These are phyloP conservation scores for Colletotrichum sp. DNA, from an alignment of 2,329 filamentous ascomycete genomes.

Conservation along the genomic window DNA sequence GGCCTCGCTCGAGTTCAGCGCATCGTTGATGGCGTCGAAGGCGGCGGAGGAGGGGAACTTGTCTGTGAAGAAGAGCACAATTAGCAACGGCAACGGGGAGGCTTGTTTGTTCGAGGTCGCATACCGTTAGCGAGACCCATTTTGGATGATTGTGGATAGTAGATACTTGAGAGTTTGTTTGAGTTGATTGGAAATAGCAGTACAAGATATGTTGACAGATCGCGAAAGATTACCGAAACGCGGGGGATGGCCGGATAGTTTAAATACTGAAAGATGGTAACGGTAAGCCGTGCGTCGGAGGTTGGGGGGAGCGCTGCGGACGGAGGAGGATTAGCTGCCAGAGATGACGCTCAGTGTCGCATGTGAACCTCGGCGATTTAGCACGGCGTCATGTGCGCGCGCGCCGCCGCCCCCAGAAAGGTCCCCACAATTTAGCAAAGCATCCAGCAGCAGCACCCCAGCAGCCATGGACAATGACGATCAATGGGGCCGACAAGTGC, in stretches of 20 bases:
- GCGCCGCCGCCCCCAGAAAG: neutral
- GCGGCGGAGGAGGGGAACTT: conserved; percentile 89
- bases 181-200: neutral
- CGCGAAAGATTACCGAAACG: neutral
- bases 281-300: conserved; percentile 12
- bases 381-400: conserved; percentile 15
- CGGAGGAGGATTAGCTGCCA: conserved; percentile 9
- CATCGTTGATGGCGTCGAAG: conserved; percentile 84
- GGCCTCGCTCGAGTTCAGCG: conserved; percentile 70
- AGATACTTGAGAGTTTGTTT: neutral
- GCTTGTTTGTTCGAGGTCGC: conserved; percentile 19
- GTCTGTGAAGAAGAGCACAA: conserved; percentile 49
- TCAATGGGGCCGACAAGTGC: neutral
- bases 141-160: conserved; percentile 29
- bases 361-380: conserved; percentile 25
- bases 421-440: neutral
- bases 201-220: neutral
- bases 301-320: conserved; percentile 3
- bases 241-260: conserved; percentile 9
- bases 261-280: conserved; percentile 15
- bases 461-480: neutral
- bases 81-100: neutral
- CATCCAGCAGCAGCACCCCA: neutral
- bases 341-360: conserved; percentile 21
- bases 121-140: conserved; percentile 80